A percentile compares a stretch with the other conserved stretches of the same genome.
phyloP scores from a whole-genome alignment of 2,329 filamentous ascomycete species.

The Aspergillus pseudoglaucus region DNA sequence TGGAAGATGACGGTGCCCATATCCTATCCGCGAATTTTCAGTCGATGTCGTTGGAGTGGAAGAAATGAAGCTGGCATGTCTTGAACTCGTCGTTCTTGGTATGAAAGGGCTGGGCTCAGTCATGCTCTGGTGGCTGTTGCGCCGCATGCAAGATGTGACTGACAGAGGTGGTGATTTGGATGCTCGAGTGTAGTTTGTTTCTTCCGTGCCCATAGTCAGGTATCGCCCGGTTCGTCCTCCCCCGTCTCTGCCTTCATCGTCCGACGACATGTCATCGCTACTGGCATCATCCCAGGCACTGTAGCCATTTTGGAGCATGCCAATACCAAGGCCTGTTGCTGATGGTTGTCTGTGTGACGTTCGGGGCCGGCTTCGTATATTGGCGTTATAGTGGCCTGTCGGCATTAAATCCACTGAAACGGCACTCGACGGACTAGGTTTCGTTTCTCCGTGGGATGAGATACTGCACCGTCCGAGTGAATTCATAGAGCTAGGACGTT shows the following conservation, averaged over 20 bases:
- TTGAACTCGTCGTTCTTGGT: conserved; percentile 23
- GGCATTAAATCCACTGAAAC: conserved; percentile 16
- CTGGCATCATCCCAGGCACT: not conserved
- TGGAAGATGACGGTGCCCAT: conserved; percentile 6
- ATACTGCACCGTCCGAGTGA: conserved; percentile 4
- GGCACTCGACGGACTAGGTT: not conserved
- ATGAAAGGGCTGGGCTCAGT: conserved; percentile 21
- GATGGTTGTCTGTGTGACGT: conserved; percentile 4
- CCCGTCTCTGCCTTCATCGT: not conserved
- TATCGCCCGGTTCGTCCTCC: conserved; percentile 13
- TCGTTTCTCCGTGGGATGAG: conserved; percentile 2
- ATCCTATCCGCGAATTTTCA: conserved; percentile 19
- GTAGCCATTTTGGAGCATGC: not conserved
- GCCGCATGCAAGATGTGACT: conserved; percentile 33
- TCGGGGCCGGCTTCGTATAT: conserved; percentile 17
- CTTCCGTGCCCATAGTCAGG: conserved; percentile 4
- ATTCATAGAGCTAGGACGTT: conserved; percentile 9
- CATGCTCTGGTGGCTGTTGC: conserved; percentile 25
- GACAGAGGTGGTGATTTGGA: conserved; percentile 31
- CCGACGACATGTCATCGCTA: not conserved
- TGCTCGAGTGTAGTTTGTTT: conserved; percentile 5
- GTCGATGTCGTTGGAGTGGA: conserved; percentile 20
- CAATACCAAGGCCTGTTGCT: conserved; percentile 11
- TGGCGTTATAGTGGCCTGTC: conserved; percentile 27
- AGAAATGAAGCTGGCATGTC: conserved; percentile 28